Evolutionary conservation across 768 basidiomycete species (phyloP), one percentile per base, ranked within the genome.

Genomic region (Lentinula edodes): DNA sequence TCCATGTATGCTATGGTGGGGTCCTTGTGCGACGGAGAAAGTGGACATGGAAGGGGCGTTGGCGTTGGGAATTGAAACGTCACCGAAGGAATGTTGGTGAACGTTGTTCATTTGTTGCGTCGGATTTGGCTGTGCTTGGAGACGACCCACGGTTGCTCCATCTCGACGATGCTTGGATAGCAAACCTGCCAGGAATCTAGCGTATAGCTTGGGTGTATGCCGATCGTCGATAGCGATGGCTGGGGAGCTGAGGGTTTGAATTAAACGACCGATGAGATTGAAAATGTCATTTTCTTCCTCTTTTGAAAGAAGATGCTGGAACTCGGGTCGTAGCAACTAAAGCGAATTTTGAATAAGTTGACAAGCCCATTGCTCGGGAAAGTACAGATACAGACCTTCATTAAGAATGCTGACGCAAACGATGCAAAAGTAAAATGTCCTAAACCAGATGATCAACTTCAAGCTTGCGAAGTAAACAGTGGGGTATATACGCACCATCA

Each of bases 381-480:
- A 48, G 6, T 6, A n/a, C 8, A 20, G 32, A 70, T 6, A n/a
- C 8, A 20, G 32, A 70, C 89, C 81, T 91, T 92, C 64, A 92
- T 82, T 58, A 93, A 75, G 75, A 92, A 93, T 0, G 90, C 91
- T 28, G 88, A 90, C 0, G 91, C 90, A 68, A 93, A 93, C 1
- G 89, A 83, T 2, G 87, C 83, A 67, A 91, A 92, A 36, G 92
- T 80, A 64, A 91, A 91, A 68, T 90, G 85, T 2, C 87, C 87
- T 86, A 59, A 5, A 51, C 52, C 62, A 4, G 1, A 39, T 10
- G n/a, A 34, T 60, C 20, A 51, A 32, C 7, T n/a, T 12, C 0
- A 18, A 32, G 6, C 43, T 32, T 35, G 13, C n/a, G n/a, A n/a
- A 12, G n/a, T 18, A 43, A 12, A 41, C 2, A 16, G n/a, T 9